Evolutionary conservation across 1,139 yeast species (phyloP), one percentile per base, ranked within the genome.

Genomic region (Sugiyamaella pinicola): DNA sequence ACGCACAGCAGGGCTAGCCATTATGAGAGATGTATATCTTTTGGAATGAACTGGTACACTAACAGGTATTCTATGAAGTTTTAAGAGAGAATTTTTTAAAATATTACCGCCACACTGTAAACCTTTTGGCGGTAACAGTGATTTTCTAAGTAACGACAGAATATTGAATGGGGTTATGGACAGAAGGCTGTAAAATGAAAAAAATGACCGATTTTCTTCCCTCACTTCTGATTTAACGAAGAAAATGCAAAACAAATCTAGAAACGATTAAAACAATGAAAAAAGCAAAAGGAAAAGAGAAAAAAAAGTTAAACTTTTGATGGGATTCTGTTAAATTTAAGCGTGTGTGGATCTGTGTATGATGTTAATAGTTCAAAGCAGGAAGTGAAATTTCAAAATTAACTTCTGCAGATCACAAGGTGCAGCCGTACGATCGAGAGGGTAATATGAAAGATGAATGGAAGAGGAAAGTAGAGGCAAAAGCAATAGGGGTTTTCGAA

Each of bases 101-200:
- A 28, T 18, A 46, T 9, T 12, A 28, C 43, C 44, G 43, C 49
- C 43, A 28, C 48, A 45, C 48, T 28, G 37, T 38, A 39, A 17
- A 46, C 43, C 37, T 35, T 26, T 46, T 46, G 49, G 49, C 42
- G 43, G 43, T 31, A 38, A 46, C 38, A 46, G 38, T 13, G 49
- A 46, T 19, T 39, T 46, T 46, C 38, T 46, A 28, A 46, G 42
- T 46, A 46, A 19, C 4, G 49, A 46, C 49, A 46, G 49, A 46
- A 46, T 46, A 46, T 46, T 46, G 49, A 42, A 38, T 12, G 3
- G 35, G 35, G 17, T 31, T n/a, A n/a, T 13, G 15, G 35, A 13
- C 17, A 13, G 17, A 31, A 13, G 35, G 17, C 7, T 13, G 13
- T 29, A 12, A 29, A 8, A 29, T 13, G n/a, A 12, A 12, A 12